Evolutionary conservation across 805 yeast genomes (phyloP).

Genomic region (Teunomyces barrocoloradensis): DNA sequence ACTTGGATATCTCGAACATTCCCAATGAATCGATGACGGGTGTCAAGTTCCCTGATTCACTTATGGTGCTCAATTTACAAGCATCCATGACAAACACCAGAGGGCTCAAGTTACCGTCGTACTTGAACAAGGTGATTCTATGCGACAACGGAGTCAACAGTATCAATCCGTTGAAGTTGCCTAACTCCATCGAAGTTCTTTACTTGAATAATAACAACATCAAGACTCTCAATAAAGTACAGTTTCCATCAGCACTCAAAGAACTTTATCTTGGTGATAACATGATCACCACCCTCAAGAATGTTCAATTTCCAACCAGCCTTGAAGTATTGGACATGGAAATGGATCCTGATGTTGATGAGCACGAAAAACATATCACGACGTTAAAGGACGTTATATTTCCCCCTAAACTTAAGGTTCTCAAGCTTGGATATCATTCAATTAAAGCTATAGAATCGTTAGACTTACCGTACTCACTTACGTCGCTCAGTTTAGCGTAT

Average conservation of each 20-base stretch:
- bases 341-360: slow-evolving; percentile 41
- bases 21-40: slow-evolving; percentile 49
- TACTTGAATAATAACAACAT: slow-evolving; percentile 40
- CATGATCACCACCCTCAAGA: slow-evolving; percentile 42
- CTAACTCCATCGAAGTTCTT: slow-evolving; percentile 37
- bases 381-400: slow-evolving; percentile 41
- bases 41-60: slow-evolving; percentile 42
- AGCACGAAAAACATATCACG: slow-evolving; percentile 41
- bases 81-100: slow-evolving; percentile 45
- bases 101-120: slow-evolving; percentile 39
- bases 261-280: slow-evolving; percentile 42
- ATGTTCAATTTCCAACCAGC: slow-evolving; percentile 38
- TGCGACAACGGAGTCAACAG: slow-evolving; percentile 43
- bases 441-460: slow-evolving; percentile 37
- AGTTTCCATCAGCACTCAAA: slow-evolving; percentile 33
- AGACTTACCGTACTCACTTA: slow-evolving; percentile 36
- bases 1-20: slow-evolving; percentile 39
- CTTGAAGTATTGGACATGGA: slow-evolving; percentile 41
- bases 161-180: slow-evolving; percentile 43
- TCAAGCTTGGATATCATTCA: slow-evolving; percentile 39
- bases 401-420: slow-evolving; percentile 33
- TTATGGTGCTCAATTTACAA: slow-evolving; percentile 36
- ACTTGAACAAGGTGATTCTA: slow-evolving; percentile 28
- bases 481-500: slow-evolving; percentile 32
- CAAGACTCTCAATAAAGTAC: slow-evolving; percentile 43